Evolutionary conservation across 352 stramenopile species (phyloP), one percentile per base, ranked within the genome.

Genomic region (Thalassiosira mediterranea): DNA sequence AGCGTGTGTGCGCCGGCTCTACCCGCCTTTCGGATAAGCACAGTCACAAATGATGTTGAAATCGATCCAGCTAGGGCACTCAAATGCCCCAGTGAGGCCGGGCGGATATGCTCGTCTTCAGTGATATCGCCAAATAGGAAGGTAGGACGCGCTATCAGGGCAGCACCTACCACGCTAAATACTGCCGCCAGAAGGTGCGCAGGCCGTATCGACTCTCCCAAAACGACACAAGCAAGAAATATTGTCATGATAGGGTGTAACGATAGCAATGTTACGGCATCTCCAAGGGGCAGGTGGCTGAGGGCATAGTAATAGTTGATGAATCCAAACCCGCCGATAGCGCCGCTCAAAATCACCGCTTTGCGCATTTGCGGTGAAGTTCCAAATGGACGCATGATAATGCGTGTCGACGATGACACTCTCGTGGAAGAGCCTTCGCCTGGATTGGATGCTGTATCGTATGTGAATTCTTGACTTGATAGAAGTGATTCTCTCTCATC

Each of bases 201-300:
- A 4, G 25, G 2, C 21, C 49, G 58, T n/a, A 87, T 79, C 3
- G 32, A 0, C 53, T 87, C 79, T n/a, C 52, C 42, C 23, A 87
- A 53, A 26, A 84, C 64, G 17, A 76, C 31, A n/a, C 26, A 13
- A 23, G 69, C 75, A 4, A 78, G 17, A 26, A 84, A 72, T 32
- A 87, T 75, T 23, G 74, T 84, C 34, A 84, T n/a, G 44, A 87
- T 46, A 25, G 79, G 79, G 65, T 82, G 76, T 15, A 87, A 57
- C n/a, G 59, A 74, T n/a, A 87, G 34, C 1, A 87, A 44, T 25
- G 75, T 80, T 29, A 72, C 74, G 25, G 79, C 79, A 70, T 87
- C 75, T 42, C 79, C 79, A 26, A 87, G 53, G 2, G 79, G 79
- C n/a, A 87, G 29, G 11, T 62, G 59, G 31, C 48, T 72, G 5